phyloP scores from a whole-genome alignment of 176 grass and related monocot genomes.

The Rhynchospora pubera region DNA sequence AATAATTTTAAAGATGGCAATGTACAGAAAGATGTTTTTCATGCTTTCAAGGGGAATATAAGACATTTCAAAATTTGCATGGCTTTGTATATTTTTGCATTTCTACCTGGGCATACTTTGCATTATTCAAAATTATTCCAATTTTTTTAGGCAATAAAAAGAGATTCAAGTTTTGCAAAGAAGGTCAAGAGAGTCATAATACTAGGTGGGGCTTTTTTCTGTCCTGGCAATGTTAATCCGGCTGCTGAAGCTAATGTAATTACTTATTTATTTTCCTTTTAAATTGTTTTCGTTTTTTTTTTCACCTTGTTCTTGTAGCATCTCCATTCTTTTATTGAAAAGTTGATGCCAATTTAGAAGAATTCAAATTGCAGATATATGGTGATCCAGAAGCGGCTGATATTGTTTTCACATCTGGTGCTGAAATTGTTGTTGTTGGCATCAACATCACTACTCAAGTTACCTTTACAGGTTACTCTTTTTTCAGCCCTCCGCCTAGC shows the following conservation, averaged over 20 bases:
- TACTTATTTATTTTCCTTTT: not conserved
- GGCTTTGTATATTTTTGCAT: not conserved
- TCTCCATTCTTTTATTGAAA: not conserved
- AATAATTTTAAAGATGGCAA: not conserved
- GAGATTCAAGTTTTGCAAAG: constrained; percentile 48
- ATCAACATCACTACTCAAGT: constrained; percentile 85
- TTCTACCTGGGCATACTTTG: not conserved
- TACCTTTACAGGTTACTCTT: constrained; percentile 47
- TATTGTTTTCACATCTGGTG: constrained; percentile 82
- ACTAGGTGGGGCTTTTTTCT: constrained; percentile 74
- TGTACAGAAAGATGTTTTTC: not conserved
- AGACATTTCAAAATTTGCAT: not conserved
- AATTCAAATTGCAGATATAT: constrained; percentile 46
- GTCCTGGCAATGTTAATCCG: constrained; percentile 63
- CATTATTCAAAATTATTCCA: not conserved
- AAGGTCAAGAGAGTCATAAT: constrained; percentile 83
- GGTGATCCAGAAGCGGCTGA: constrained; percentile 80
- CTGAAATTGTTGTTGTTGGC: constrained; percentile 65
- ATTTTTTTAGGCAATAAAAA: constrained; percentile 58
- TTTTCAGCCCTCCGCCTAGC: not conserved
- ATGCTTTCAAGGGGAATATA: not conserved
- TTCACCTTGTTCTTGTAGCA: constrained; percentile 5
- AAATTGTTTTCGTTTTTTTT: not conserved
- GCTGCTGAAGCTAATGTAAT: constrained; percentile 92
- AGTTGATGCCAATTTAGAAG: not conserved